phyloP scores from a whole-genome alignment of 2,329 filamentous ascomycete species.

The Teratosphaeria destructans region DNA sequence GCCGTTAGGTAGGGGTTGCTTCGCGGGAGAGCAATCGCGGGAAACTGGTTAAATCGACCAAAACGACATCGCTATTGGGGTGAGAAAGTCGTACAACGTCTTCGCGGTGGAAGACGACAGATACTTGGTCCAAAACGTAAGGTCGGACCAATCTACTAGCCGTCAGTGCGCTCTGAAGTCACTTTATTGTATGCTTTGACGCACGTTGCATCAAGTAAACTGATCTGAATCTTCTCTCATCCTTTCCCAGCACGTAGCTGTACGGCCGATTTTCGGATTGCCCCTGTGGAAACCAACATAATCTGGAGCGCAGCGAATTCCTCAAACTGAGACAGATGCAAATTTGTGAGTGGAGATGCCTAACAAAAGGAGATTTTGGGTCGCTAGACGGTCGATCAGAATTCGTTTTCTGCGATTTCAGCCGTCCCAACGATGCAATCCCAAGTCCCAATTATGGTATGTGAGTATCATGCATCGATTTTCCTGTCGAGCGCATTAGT shows the following conservation, averaged over 20 bases:
- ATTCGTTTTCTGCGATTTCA: too few species aligned
- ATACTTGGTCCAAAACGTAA: not conserved
- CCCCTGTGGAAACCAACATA: not conserved
- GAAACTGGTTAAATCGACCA: not conserved
- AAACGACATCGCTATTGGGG: not conserved
- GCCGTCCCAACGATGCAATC: too few species aligned
- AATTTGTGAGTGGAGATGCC: too few species aligned
- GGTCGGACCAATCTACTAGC: not conserved
- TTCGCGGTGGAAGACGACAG: not conserved
- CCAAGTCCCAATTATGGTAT: too few species aligned
- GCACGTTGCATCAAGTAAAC: not conserved
- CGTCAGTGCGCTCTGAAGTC: not conserved
- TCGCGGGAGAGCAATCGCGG: not conserved
- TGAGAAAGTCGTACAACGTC: not conserved
- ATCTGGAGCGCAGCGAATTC: not conserved
- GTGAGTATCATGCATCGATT: not conserved
- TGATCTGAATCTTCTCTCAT: not conserved
- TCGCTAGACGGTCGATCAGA: too few species aligned
- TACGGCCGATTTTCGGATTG: not conserved
- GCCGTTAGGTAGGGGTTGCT: not conserved
- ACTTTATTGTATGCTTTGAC: not conserved
- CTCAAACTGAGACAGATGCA: too few species aligned
- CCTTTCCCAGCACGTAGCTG: not conserved
- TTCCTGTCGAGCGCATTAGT: not conserved
- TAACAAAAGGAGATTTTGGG: too few species aligned